Evolutionary conservation across 2,329 filamentous ascomycete genomes (phyloP).

Genomic region (Alternaria angustiovoidea): DNA sequence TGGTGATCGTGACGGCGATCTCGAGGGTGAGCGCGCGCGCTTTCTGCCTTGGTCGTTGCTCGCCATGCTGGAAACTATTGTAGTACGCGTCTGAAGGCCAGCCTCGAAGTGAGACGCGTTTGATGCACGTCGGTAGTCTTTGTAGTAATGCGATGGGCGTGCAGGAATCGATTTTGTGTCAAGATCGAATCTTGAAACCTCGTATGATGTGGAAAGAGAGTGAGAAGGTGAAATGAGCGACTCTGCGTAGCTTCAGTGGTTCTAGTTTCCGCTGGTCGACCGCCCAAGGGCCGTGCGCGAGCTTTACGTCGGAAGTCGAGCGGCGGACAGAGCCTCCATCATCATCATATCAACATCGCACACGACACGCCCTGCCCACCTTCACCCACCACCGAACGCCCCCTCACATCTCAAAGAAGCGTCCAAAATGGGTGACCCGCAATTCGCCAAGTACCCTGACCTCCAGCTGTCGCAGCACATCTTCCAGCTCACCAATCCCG

Average conservation of each 20-base stretch:
- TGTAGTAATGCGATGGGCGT: background rate
- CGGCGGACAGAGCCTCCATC: slow-evolving; percentile 25
- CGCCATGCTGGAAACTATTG: slow-evolving; percentile 26
- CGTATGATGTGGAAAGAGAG: background rate
- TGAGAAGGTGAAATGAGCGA: background rate
- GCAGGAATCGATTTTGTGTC: background rate
- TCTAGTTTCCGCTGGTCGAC: slow-evolving; percentile 11
- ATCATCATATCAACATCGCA: slow-evolving; percentile 25
- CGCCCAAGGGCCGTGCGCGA: slow-evolving; percentile 16
- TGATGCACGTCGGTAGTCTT: background rate
- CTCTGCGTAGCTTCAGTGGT: background rate
- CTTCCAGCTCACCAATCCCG: slow-evolving; percentile 84
- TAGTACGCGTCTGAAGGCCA: slow-evolving; percentile 7
- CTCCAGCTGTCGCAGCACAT: slow-evolving; percentile 84
- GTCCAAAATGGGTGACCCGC: slow-evolving; percentile 74
- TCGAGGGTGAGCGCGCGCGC: slow-evolving; percentile 45
- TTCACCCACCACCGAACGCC: slow-evolving; percentile 10
- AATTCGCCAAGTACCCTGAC: slow-evolving; percentile 85
- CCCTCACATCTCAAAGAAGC: slow-evolving; percentile 9
- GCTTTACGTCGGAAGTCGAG: slow-evolving; percentile 20
- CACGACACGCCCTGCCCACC: slow-evolving; percentile 15
- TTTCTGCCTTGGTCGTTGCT: slow-evolving; percentile 33
- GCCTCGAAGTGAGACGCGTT: slow-evolving; percentile 10
- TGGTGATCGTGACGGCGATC: slow-evolving; percentile 50
- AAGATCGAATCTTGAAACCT: background rate